A percentile compares a stretch with the other conserved stretches of the same genome.
Evolutionary conservation across 768 basidiomycete species (phyloP).

Genomic region (Agrocybe pediades): DNA sequence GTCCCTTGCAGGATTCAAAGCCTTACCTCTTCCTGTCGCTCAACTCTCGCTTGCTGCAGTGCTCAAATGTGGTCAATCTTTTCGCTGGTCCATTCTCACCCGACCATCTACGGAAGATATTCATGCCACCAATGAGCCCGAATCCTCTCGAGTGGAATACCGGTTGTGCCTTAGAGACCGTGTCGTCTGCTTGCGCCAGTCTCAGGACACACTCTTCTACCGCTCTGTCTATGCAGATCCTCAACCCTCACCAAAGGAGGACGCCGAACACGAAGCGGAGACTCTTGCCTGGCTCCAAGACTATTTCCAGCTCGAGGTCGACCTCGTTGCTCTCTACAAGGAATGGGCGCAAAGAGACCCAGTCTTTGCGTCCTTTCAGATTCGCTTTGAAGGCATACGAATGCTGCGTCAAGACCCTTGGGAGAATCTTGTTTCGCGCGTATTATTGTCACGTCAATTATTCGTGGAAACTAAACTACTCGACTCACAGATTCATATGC

Average conservation of each 20-base stretch:
- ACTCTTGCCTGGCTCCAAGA: slow-evolving; percentile 76
- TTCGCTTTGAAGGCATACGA: slow-evolving; percentile 78
- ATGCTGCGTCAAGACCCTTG: slow-evolving; percentile 93
- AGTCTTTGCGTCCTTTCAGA: slow-evolving; percentile 66
- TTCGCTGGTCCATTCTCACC: slow-evolving; percentile 72
- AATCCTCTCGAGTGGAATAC: slow-evolving; percentile 59
- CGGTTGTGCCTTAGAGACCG: slow-evolving; percentile 80
- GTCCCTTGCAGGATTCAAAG: slow-evolving; percentile 32
- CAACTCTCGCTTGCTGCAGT: slow-evolving; percentile 82
- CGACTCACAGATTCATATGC: slow-evolving; percentile 83
- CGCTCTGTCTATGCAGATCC: slow-evolving; percentile 64
- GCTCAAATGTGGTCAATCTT: slow-evolving; percentile 82
- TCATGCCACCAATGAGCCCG: slow-evolving; percentile 13
- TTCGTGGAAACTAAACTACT: background rate
- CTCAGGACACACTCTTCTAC: slow-evolving; percentile 67
- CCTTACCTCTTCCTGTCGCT: slow-evolving; percentile 58
- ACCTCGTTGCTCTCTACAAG: slow-evolving; percentile 69
- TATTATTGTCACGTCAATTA: slow-evolving; percentile 16
- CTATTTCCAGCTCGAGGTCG: slow-evolving; percentile 88
- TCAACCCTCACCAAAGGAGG: slow-evolving; percentile 34
- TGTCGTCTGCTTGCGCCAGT: slow-evolving; percentile 82
- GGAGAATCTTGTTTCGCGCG: slow-evolving; percentile 93
- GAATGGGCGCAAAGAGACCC: slow-evolving; percentile 76
- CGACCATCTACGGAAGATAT: slow-evolving; percentile 10
- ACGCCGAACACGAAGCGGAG: slow-evolving; percentile 51